Evolutionary conservation across 352 stramenopile species (phyloP), one percentile per base, ranked within the genome.

Genomic region (Globisporangium irregulare): DNA sequence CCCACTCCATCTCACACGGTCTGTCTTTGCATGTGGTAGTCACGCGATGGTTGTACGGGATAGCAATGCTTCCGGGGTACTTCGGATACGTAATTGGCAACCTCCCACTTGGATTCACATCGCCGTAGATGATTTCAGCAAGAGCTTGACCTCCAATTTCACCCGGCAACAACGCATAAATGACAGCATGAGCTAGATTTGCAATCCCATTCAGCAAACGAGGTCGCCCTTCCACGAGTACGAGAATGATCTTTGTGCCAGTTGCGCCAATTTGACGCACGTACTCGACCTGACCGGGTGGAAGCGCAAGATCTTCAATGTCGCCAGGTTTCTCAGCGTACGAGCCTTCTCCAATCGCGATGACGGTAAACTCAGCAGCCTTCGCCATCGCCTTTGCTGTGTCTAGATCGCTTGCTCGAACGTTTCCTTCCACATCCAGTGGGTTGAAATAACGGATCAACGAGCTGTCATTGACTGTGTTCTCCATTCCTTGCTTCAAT

Each of bases 261-360:
- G 84, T 92, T 1, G 73, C 75, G 2, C 73, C 74, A 2, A 97
- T 75, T 15, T 84, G 71, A 14, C 78, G 73, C 12, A 97, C 79
- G 58, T 96, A 97, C 57, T 80, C 77, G 27, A 93, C 69, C 64
- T 97, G 86, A 7, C 89, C 87, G 1, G 48, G 20, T 0, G 90
- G 78, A 8, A 97, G 71, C 0, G 74, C 75, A 14, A 94, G 62
- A 62, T 97, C 84, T 34, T 92, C 70, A 55, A 97, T 92, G 66
- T 97, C 91, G 3, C 91, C 91, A 2, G 82, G 76, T 62, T 97
- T 97, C 66, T 97, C 91, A 5, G 90, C 76, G 68, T 96, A 97
- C 0, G 78, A 71, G 8, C 56, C 43, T 66, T 97, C 91, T 20
- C 91, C 91, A 41, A 97, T 82, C 36, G 82, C 86, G 6, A 91